Percentiles rank a stretch among this genome's conserved stretches.
Conservation (phyloP, 164 flowering plant species). For the Magnolia sinica region DNA sequence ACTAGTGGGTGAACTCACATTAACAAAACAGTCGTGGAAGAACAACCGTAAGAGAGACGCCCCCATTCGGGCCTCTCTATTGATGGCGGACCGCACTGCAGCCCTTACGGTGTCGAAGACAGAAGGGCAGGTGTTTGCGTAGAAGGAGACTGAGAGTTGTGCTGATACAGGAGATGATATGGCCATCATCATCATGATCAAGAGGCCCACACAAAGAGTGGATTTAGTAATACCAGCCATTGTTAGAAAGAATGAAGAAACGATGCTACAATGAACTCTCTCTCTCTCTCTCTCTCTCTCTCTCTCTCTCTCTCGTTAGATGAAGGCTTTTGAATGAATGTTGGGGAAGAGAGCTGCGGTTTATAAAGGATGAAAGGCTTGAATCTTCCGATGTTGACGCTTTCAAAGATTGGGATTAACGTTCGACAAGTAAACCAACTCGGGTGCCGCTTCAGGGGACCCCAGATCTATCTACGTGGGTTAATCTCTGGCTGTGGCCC, state of each 20-base stretch:
- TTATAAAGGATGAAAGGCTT: not conserved
- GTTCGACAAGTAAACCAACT: not conserved
- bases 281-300: not conserved
- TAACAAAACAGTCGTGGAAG: slow-evolving; percentile 46
- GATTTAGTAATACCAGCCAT: slow-evolving; percentile 1
- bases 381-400: not conserved
- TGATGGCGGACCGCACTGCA: slow-evolving; percentile 17
- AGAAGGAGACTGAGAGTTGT: slow-evolving; percentile 26
- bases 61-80: slow-evolving; percentile 35
- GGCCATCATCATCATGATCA: not conserved
- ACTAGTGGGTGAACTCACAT: slow-evolving; percentile 6
- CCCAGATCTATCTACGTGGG: no score
- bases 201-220: not conserved
- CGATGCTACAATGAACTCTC: not conserved
- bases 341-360: not conserved
- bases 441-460: no score
- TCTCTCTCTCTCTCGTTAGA: not conserved
- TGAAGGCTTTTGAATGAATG: not conserved
- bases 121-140: slow-evolving; percentile 30
- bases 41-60: slow-evolving; percentile 38
- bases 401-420: not conserved
- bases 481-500: no score
- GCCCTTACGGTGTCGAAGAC: slow-evolving; percentile 29
- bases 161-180: slow-evolving; percentile 14
- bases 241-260: not conserved